Conservation (phyloP, 1,139 yeast genomes). For the Taiozyma sp. region DNA sequence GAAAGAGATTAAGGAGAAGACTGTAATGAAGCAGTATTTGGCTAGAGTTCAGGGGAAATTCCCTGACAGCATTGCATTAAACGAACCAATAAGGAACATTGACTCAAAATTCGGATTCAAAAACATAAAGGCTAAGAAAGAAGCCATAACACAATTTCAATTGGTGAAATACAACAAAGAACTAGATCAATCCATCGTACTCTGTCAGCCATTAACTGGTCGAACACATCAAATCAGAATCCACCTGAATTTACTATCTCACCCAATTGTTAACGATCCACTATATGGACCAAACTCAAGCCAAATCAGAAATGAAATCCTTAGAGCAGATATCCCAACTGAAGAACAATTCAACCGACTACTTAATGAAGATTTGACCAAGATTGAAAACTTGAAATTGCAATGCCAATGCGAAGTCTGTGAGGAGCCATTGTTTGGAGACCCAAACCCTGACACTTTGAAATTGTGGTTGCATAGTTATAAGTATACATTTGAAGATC, state of each 20-base stretch:
- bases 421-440: constrained; percentile 34
- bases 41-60: constrained; percentile 63
- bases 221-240: constrained; percentile 77
- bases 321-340: constrained; percentile 62
- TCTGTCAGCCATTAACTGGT: constrained; percentile 68
- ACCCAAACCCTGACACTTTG: constrained; percentile 35
- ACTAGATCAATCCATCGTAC: constrained; percentile 44
- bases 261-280: constrained; percentile 67
- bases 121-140: constrained; percentile 23
- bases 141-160: constrained; percentile 39
- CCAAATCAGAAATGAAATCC: constrained; percentile 2
- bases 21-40: constrained; percentile 45
- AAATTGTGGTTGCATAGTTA: constrained; percentile 57
- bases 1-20: constrained; percentile 36
- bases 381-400: constrained; percentile 14
- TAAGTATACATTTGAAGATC: constrained; percentile 34
- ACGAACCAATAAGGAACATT: constrained; percentile 63
- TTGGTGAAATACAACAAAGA: constrained; percentile 28
- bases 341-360: constrained; percentile 47
- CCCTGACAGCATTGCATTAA: constrained; percentile 44
- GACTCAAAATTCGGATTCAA: constrained; percentile 52
- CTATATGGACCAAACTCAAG: constrained; percentile 33
- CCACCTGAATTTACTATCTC: constrained; percentile 60
- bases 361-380: constrained; percentile 34
- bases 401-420: constrained; percentile 46